phyloP scores from a whole-genome alignment of 1,284 basidiomycete genomes.

The Moesziomyces aphidis region DNA sequence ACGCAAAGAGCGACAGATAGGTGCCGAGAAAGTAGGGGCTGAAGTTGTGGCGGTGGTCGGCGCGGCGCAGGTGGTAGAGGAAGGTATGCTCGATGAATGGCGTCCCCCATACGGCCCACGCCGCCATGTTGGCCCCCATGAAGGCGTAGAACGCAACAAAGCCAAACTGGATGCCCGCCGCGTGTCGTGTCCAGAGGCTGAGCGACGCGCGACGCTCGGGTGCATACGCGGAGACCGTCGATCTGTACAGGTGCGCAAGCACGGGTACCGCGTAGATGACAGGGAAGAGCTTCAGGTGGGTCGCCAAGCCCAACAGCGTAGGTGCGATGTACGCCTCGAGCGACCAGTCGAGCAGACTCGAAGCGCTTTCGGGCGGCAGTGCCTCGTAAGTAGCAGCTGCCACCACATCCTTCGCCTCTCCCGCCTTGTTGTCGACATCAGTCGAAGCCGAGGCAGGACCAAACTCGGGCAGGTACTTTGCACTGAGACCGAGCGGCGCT shows the following conservation, averaged over 20 bases:
- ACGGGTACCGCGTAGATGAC: slow-evolving; percentile 87
- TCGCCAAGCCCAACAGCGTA: slow-evolving; percentile 55
- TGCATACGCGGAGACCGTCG: slow-evolving; percentile 35
- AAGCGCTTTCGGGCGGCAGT: slow-evolving; percentile 41
- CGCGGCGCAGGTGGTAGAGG: slow-evolving; percentile 88
- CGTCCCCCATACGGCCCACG: slow-evolving; percentile 77
- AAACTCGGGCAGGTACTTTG: slow-evolving; percentile 15
- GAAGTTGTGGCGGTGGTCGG: slow-evolving; percentile 98
- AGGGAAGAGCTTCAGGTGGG: slow-evolving; percentile 75
- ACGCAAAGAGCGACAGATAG: slow-evolving; percentile 74
- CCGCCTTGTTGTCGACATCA: neutral
- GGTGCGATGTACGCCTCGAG: slow-evolving; percentile 52
- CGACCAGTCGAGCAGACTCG: slow-evolving; percentile 46
- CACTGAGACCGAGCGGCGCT: slow-evolving; percentile 30
- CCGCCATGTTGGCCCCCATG: slow-evolving; percentile 74
- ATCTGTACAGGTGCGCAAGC: slow-evolving; percentile 73
- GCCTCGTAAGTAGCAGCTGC: slow-evolving; percentile 19
- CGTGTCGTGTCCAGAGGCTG: slow-evolving; percentile 30
- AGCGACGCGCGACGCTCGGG: slow-evolving; percentile 24
- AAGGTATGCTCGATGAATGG: slow-evolving; percentile 93
- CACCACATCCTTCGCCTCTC: neutral
- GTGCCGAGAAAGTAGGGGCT: slow-evolving; percentile 95
- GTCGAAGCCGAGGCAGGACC: slow-evolving; percentile 1
- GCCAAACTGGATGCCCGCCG: slow-evolving; percentile 77
- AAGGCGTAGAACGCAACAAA: slow-evolving; percentile 79